These are phyloP conservation scores for Senna siamea DNA, from an alignment of 306 rosid species.

Conservation along the genomic window DNA sequence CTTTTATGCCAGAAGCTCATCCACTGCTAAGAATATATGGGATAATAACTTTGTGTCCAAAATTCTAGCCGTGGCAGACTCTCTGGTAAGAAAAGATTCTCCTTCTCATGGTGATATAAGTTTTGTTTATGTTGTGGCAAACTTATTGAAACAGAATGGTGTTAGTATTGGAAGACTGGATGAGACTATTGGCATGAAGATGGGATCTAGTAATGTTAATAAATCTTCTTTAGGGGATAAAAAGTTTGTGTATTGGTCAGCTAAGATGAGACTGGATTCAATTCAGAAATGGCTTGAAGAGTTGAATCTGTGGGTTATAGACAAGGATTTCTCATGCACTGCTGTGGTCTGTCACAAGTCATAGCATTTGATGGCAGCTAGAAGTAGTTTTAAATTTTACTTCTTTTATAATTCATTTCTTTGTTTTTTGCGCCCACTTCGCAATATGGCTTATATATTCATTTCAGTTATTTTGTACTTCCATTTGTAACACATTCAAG, in stretches of 20 bases:
- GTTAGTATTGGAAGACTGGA: constrained; percentile 40
- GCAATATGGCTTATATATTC: constrained; percentile 33
- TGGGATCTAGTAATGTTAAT: constrained; percentile 39
- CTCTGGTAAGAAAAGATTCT: constrained; percentile 50
- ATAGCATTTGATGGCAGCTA: constrained; percentile 52
- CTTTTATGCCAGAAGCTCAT: constrained; percentile 57
- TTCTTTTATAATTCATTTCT: background rate
- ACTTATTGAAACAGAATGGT: constrained; percentile 46
- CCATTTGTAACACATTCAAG: constrained; percentile 39
- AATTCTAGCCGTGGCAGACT: constrained; percentile 45
- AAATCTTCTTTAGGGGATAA: constrained; percentile 57
- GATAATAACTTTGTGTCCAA: constrained; percentile 40
- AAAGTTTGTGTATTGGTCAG: constrained; percentile 68
- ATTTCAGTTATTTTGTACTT: constrained; percentile 28
- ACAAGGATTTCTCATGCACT: constrained; percentile 71
- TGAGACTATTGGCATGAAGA: constrained; percentile 45
- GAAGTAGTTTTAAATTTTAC: constrained; percentile 29
- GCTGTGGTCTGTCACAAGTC: constrained; percentile 77
- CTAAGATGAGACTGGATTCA: constrained; percentile 44
- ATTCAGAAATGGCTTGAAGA: constrained; percentile 65
- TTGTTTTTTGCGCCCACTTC: background rate
- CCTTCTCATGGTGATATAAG: constrained; percentile 35
- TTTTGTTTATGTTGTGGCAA: constrained; percentile 50
- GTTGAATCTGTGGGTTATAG: constrained; percentile 67
- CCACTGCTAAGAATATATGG: constrained; percentile 60